Base-by-base conservation (phyloP, 169 alveolate species). In the Cryptosporidium muris region DNA sequence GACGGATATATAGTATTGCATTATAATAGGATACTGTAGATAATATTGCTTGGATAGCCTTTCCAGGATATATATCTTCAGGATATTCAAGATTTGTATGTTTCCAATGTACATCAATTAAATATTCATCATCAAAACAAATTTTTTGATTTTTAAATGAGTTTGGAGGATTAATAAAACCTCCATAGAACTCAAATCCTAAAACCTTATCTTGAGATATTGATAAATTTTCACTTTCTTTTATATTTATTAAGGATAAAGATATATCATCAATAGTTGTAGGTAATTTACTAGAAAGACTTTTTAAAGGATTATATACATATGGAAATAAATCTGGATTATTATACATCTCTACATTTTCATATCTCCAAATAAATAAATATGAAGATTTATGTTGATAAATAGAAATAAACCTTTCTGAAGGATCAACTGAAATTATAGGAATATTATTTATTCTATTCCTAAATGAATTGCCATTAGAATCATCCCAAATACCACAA, bases 321-420 rank as follows among this genome's bases (percentile, higher is more conserved):
- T 25, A 25, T 25, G 25, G 25, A 25, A 25, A 25, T 25, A 25
- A 25, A 25, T 66, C 52, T 1, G n/a, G 6, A 52, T 37, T n/a
- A 14, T 60, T 3, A 1, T 25, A 60, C 34, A 53, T 53, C 12
- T 66, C 51, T 4, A 51, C 37, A 7, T 62, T 14, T 36, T 74
- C 85, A 60, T 74, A 74, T 43, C 85, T 74, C 67, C 67, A 74
- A 34, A 74, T 74, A 74, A 48, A 74, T 3, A 74, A 8, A 4
- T 74, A 60, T 47, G 16, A 58, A 16, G 38, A 60, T 14, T 58
- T 11, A 37, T 60, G 34, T 12, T 58, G 56, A 34, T 74, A 74
- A 11, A 62, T 64, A 47, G 60, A 6, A 14, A 74, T 74, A 58
- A 74, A 74, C 25, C 85, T 74, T 42, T 74, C 85, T 7, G 56